Base-by-base conservation (phyloP, 331 rosid genomes). In the Acacia pycnantha region DNA sequence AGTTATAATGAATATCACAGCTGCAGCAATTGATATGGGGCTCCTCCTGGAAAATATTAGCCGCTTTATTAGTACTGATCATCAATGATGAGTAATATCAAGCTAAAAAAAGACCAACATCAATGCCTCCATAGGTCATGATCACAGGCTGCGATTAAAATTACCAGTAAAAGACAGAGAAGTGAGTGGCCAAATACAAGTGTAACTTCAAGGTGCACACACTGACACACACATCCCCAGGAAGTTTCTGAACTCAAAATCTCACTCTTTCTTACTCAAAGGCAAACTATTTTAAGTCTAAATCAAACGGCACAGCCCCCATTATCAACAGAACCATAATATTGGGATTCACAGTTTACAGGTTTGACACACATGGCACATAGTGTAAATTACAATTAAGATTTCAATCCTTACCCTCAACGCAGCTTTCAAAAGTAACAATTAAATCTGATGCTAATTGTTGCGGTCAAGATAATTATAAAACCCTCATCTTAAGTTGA, bases 21-120 rank as follows among this genome's bases (percentile, higher is more conserved):
- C 98, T 11, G 99, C 98, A 21, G 99, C 99, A 79, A 93, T 95
- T 67, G 98, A 93, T 87, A 95, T 93, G 74, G 99, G 99, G 86
- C 99, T 93, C 89, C 99, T 90, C 98, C 99, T 95, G 91, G 26
- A 70, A 85, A 59, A 85, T 59, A 80, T 69, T n/a, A 54, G 76
- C 53, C 41, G 50, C 48, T 69, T 50, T 6, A 71, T 79, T 22
- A 79, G 77, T 56, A 61, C 68, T 69, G 50, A 59, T 58, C 65
- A 44, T 53, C 70, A 81, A 10, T 44, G 53, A 31, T 70, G 37
- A 83, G 76, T 47, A 16, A 33, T 19, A 21, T 47, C 74, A 33
- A 67, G 71, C 54, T 22, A 35, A 85, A 65, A 43, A 74, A 75
- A 33, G 62, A 51, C 37, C 11, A 69, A 69, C 73, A 19, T 11